A percentile compares a stretch with the other conserved stretches of the same genome.
phyloP scores from a whole-genome alignment of 345 rosid genomes.

The Triadica sebifera region DNA sequence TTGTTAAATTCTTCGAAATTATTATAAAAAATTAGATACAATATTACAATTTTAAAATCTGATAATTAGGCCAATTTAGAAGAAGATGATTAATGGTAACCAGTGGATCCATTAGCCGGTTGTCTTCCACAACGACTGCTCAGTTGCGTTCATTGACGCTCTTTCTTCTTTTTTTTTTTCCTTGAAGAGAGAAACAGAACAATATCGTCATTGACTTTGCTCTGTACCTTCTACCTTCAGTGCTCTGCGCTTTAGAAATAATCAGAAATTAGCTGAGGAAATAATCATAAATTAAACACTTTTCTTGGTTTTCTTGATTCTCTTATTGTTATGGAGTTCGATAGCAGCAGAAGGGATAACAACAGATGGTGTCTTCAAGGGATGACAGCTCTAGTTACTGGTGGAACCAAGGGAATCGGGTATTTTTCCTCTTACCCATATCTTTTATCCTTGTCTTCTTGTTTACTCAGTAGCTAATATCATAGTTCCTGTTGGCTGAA shows the following conservation, averaged over 20 bases:
- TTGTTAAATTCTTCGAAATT: too few species aligned
- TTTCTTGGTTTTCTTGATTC: neutral
- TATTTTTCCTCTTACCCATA: neutral
- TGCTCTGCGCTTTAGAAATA: neutral
- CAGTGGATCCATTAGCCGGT: neutral
- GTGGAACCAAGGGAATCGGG: constrained; percentile 42
- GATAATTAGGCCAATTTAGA: too few species aligned
- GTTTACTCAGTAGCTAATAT: neutral
- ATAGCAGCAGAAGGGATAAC: constrained; percentile 4
- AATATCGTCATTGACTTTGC: too few species aligned
- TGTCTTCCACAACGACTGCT: neutral
- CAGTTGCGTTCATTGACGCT: neutral
- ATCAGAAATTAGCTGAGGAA: too few species aligned
- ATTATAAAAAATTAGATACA: too few species aligned
- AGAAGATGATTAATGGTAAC: neutral
- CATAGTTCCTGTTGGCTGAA: neutral
- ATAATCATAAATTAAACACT: too few species aligned
- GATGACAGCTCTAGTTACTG: constrained; percentile 37
- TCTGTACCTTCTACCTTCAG: neutral
- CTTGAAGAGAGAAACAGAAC: too few species aligned
- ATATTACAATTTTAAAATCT: too few species aligned
- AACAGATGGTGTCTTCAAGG: constrained; percentile 45
- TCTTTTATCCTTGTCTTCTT: too few species aligned
- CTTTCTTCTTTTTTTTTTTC: too few species aligned
- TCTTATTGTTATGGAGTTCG: neutral